These are phyloP conservation scores for Chaetoscypha palmicola DNA, from an alignment of 2,329 filamentous ascomycete genomes.

Conservation along the genomic window DNA sequence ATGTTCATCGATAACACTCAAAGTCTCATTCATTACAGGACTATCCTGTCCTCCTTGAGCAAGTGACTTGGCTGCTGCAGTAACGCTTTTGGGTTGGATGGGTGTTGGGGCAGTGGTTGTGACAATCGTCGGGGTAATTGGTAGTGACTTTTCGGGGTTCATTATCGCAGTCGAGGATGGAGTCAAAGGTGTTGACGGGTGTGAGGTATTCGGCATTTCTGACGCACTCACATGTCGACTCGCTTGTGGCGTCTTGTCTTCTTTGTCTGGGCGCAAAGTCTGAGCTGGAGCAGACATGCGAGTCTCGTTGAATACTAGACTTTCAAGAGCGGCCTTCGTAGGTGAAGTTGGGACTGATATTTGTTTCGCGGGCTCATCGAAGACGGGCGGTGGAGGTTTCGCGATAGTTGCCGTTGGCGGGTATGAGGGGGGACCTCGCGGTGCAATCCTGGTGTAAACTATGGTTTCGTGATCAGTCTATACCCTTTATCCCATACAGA, in stretches of 20 bases:
- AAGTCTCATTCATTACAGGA: conserved; percentile 85
- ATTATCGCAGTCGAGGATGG: conserved; percentile 3
- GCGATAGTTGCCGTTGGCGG: conserved; percentile 19
- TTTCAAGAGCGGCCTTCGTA: conserved; percentile 6
- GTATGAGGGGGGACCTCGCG: conserved; percentile 27
- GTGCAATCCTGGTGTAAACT: conserved; percentile 33
- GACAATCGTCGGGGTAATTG: conserved; percentile 9
- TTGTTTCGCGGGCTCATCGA: conserved; percentile 4
- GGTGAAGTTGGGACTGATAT: conserved; percentile 1
- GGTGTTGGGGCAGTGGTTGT: conserved; percentile 10
- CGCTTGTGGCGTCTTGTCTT: conserved; percentile 25
- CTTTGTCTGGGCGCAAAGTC: conserved; percentile 9
- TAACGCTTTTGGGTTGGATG: conserved; percentile 34
- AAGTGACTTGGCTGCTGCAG: conserved; percentile 41
- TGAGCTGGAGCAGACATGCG: conserved; percentile 11
- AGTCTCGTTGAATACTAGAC: conserved; percentile 9
- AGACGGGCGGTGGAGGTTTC: neutral
- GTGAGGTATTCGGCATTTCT: conserved; percentile 17
- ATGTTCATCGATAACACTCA: conserved; percentile 95
- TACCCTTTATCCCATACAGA: no score
- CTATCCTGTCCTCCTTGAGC: conserved; percentile 47
- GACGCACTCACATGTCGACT: conserved; percentile 25
- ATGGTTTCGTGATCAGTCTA: no score
- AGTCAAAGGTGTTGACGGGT: conserved; percentile 37
- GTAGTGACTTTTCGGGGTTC: conserved; percentile 3